A percentile compares a stretch with the other conserved stretches of the same genome.
Evolutionary conservation across 2,329 filamentous ascomycete genomes (phyloP).

Genomic region (Diaporthe australafricana): DNA sequence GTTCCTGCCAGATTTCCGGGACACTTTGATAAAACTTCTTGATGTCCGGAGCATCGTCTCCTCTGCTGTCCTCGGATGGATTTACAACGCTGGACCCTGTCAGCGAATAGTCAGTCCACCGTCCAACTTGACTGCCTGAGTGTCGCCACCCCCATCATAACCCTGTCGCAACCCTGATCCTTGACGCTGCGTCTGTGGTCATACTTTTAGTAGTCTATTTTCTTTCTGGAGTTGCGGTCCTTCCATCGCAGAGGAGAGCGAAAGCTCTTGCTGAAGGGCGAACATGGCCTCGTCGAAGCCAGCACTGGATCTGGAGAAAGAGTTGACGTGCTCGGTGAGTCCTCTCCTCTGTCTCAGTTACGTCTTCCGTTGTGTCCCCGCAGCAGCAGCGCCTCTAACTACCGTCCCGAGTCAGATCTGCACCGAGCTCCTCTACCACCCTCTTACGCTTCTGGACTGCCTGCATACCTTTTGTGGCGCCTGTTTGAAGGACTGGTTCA

Average conservation of each 20-base stretch:
- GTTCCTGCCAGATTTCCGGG: not conserved
- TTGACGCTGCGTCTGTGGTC: slow-evolving; percentile 15
- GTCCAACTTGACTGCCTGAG: not conserved
- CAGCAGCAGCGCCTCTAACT: slow-evolving; percentile 34
- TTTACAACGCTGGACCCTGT: slow-evolving; percentile 37
- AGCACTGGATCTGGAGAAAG: slow-evolving; percentile 84
- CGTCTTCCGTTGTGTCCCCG: slow-evolving; percentile 4
- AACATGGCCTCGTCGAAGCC: slow-evolving; percentile 63
- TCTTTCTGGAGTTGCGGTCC: slow-evolving; percentile 16
- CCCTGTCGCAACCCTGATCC: slow-evolving; percentile 49
- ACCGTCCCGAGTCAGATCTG: slow-evolving; percentile 76
- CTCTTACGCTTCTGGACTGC: slow-evolving; percentile 90
- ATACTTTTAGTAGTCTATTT: not conserved
- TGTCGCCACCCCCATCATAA: slow-evolving; percentile 7
- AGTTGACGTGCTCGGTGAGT: slow-evolving; percentile 94
- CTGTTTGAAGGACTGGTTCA: slow-evolving; percentile 96
- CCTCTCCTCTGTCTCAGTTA: slow-evolving; percentile 17
- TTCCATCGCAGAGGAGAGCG: slow-evolving; percentile 7
- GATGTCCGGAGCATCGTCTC: slow-evolving; percentile 8
- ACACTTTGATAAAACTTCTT: too few relatives aligned
- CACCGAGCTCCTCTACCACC: slow-evolving; percentile 92
- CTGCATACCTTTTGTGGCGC: slow-evolving; percentile 96
- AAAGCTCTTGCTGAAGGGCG: not conserved
- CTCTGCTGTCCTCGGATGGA: not conserved
- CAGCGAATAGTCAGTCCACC: slow-evolving; percentile 8